phyloP scores from a whole-genome alignment of 2,329 filamentous ascomycete genomes.

The Colletotrichum sp. region DNA sequence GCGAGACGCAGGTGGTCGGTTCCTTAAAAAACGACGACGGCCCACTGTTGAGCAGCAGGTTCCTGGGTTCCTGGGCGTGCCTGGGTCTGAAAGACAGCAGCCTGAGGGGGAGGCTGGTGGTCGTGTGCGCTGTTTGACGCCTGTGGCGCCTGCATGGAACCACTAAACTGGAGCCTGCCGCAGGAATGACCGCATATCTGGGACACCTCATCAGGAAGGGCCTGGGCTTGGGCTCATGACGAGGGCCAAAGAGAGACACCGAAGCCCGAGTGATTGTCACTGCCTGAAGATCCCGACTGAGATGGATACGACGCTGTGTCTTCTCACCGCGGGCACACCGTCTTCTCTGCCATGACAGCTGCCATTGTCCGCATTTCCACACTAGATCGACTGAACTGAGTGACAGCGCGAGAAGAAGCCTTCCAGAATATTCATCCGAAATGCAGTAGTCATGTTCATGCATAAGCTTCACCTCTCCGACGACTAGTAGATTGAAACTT shows the following conservation, averaged over 20 bases:
- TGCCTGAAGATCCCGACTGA: not conserved
- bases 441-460: not conserved
- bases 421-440: not conserved
- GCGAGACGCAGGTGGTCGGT: not conserved
- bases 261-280: not conserved
- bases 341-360: not conserved
- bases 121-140: constrained; percentile 4
- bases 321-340: not conserved
- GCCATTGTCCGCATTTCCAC: not conserved
- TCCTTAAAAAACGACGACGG: not conserved
- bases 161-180: not conserved
- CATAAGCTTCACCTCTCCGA: not conserved
- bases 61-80: not conserved
- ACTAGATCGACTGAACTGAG: not conserved
- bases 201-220: not conserved
- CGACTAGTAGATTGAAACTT: not conserved
- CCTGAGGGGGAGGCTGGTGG: not conserved
- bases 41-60: not conserved
- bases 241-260: not conserved
- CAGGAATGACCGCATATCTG: constrained; percentile 3
- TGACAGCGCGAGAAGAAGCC: not conserved
- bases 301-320: not conserved
- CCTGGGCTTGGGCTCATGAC: not conserved
- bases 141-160: constrained; percentile 6
- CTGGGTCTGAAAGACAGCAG: not conserved